These are phyloP conservation scores for Millerozyma miso DNA, from an alignment of 805 yeast species.

Conservation along the genomic window DNA sequence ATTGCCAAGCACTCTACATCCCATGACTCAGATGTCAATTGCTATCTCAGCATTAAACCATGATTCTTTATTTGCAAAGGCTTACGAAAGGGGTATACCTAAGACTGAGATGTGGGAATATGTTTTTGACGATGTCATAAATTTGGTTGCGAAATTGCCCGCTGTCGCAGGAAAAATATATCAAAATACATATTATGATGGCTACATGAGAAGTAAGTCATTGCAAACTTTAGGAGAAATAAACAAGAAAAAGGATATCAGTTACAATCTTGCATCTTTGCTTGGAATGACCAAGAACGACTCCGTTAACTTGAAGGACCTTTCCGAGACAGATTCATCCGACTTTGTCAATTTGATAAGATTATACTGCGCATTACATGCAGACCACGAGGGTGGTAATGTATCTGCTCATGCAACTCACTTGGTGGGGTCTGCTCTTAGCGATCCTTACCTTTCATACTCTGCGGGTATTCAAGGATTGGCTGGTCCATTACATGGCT, in stretches of 20 bases:
- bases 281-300: constrained; percentile 54
- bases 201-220: constrained; percentile 47
- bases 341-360: constrained; percentile 69
- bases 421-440: constrained; percentile 76
- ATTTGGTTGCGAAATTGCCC: constrained; percentile 69
- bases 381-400: constrained; percentile 81
- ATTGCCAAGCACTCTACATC: constrained; percentile 65
- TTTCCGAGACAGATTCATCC: constrained; percentile 43
- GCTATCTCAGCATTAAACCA: constrained; percentile 69
- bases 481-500: constrained; percentile 82
- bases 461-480: constrained; percentile 77
- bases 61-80: constrained; percentile 67
- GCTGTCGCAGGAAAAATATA: constrained; percentile 69
- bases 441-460: constrained; percentile 69
- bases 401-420: constrained; percentile 80
- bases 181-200: constrained; percentile 58
- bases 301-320: constrained; percentile 1
- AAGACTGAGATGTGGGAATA: constrained; percentile 72
- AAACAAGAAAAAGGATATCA: constrained; percentile 57
- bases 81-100: constrained; percentile 63
- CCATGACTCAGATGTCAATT: constrained; percentile 78
- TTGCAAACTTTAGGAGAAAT: constrained; percentile 39
- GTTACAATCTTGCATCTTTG: constrained; percentile 61
- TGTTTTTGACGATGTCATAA: constrained; percentile 64
- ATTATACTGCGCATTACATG: constrained; percentile 67